Evolutionary conservation across 169 alveolate species (phyloP).

Genomic region (Plasmodium yoelii): DNA sequence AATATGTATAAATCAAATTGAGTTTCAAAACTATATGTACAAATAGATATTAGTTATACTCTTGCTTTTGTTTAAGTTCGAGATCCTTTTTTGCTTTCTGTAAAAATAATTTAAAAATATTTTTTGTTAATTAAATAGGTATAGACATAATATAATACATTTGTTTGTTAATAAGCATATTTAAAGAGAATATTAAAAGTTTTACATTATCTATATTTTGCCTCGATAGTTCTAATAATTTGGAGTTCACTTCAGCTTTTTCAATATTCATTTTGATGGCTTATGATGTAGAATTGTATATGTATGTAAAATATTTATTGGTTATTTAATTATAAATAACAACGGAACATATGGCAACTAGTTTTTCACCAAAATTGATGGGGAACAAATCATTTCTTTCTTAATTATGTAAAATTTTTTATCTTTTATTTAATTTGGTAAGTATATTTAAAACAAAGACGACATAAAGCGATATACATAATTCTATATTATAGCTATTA

Average conservation of each 20-base stretch:
- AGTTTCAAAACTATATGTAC: background rate
- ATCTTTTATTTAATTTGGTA: too few relatives aligned
- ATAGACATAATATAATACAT: background rate
- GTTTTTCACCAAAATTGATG: too few relatives aligned
- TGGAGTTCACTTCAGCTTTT: slow-evolving; percentile 62
- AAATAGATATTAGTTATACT: background rate
- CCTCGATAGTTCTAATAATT: slow-evolving; percentile 56
- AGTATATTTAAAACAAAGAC: too few relatives aligned
- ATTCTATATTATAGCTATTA: too few relatives aligned
- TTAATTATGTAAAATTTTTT: too few relatives aligned
- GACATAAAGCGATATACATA: too few relatives aligned
- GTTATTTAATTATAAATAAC: too few relatives aligned
- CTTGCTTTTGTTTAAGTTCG: background rate
- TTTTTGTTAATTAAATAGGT: background rate
- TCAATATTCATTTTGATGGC: slow-evolving; percentile 47
- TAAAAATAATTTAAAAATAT: background rate
- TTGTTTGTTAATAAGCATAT: background rate
- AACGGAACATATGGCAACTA: too few relatives aligned
- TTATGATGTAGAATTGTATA: background rate
- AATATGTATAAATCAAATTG: background rate
- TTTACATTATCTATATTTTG: slow-evolving; percentile 64
- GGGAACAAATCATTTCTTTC: too few relatives aligned
- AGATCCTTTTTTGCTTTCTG: background rate
- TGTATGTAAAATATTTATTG: background rate
- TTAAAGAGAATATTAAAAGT: too few relatives aligned